A percentile compares a stretch with the other conserved stretches of the same genome.
phyloP scores from a whole-genome alignment of 345 rosid species.

The Dimocarpus longan region DNA sequence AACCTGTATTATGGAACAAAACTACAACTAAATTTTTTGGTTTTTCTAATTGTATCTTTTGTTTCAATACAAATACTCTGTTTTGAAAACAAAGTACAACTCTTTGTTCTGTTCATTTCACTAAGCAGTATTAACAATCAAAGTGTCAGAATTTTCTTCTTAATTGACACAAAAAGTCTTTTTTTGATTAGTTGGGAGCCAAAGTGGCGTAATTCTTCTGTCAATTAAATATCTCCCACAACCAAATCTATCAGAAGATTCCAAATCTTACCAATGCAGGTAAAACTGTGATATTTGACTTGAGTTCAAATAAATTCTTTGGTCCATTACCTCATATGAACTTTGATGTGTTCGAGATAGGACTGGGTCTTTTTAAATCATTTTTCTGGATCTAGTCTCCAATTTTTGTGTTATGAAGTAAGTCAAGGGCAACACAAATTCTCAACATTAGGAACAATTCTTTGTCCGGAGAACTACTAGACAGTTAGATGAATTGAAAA shows the following conservation, averaged over 20 bases:
- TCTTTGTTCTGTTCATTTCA: too few species aligned
- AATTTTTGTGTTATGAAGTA: conserved; percentile 15
- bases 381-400: conserved; percentile 22
- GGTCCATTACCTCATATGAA: conserved; percentile 24
- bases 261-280: conserved; percentile 7
- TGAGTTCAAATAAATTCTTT: conserved; percentile 18
- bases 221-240: conserved; percentile 6
- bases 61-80: too few species aligned
- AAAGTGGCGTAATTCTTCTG: too few species aligned
- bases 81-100: too few species aligned
- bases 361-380: conserved; percentile 29
- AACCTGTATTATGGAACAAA: too few species aligned
- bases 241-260: conserved; percentile 5
- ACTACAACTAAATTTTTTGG: too few species aligned
- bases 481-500: conserved; percentile 31
- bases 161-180: too few species aligned
- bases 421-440: neutral
- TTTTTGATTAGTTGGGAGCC: too few species aligned
- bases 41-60: too few species aligned
- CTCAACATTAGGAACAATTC: neutral
- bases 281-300: conserved; percentile 7
- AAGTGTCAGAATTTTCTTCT: too few species aligned
- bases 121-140: too few species aligned
- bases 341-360: neutral
- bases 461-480: conserved; percentile 26